These are phyloP conservation scores for Scheffersomyces stambukii DNA, from an alignment of 1,139 yeast species.

Conservation along the genomic window DNA sequence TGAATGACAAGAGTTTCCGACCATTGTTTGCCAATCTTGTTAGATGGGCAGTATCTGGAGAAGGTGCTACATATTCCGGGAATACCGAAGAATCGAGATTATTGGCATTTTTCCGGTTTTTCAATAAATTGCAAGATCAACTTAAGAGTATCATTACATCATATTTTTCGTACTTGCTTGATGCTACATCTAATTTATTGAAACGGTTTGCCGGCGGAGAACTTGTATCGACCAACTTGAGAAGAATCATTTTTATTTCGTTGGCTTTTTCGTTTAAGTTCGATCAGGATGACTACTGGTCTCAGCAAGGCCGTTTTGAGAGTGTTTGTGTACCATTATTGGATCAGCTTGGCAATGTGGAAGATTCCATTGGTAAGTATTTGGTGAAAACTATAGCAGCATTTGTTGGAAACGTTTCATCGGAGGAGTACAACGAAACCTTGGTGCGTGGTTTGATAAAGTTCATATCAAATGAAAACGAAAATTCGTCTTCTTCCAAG, in stretches of 20 bases:
- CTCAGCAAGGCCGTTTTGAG: slow-evolving; percentile 79
- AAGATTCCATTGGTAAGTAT: slow-evolving; percentile 67
- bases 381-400: slow-evolving; percentile 78
- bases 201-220: slow-evolving; percentile 40
- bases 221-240: slow-evolving; percentile 50
- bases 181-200: slow-evolving; percentile 59
- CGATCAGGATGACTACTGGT: slow-evolving; percentile 95
- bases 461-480: slow-evolving; percentile 34
- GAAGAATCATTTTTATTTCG: slow-evolving; percentile 69
- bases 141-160: slow-evolving; percentile 84
- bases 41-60: slow-evolving; percentile 92
- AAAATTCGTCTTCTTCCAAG: slow-evolving; percentile 43
- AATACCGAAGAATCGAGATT: slow-evolving; percentile 52
- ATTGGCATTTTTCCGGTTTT: slow-evolving; percentile 79
- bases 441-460: slow-evolving; percentile 37
- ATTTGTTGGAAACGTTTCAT: slow-evolving; percentile 67
- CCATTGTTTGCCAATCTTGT: slow-evolving; percentile 84
- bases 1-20: slow-evolving; percentile 90
- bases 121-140: slow-evolving; percentile 77
- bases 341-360: slow-evolving; percentile 62
- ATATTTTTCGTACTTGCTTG: slow-evolving; percentile 81
- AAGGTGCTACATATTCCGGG: slow-evolving; percentile 48
- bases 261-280: slow-evolving; percentile 76
- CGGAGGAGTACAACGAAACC: slow-evolving; percentile 73
- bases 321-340: slow-evolving; percentile 59